Conservation (phyloP, 495 filamentous ascomycete species). For the Tuber borchii region DNA sequence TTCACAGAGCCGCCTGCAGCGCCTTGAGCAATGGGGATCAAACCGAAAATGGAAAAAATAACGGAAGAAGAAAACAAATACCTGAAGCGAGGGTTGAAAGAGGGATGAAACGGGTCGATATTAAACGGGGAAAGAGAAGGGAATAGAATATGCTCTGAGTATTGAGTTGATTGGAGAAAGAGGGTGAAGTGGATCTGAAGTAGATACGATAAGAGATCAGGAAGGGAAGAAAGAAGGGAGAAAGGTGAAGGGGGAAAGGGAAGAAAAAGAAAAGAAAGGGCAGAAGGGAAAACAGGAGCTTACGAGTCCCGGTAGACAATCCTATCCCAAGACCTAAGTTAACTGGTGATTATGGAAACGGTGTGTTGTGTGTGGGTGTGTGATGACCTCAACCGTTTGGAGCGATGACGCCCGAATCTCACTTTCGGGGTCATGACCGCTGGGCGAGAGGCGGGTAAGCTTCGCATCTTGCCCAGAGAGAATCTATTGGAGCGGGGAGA, state of each 20-base stretch:
- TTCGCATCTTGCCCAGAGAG: neutral
- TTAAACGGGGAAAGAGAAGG: neutral
- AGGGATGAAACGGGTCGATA: constrained; percentile 4
- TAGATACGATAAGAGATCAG: neutral
- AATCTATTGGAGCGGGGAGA: neutral
- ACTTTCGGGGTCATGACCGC: neutral
- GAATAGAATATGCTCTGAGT: neutral
- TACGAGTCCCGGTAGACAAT: neutral
- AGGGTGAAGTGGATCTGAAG: neutral
- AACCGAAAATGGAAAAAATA: neutral
- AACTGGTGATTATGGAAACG: neutral
- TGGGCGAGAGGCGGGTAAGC: neutral
- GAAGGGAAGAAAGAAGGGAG: neutral
- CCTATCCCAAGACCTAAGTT: neutral
- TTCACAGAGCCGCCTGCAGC: constrained; percentile 22
- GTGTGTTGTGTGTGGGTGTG: neutral
- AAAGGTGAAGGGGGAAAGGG: neutral
- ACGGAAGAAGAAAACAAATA: neutral
- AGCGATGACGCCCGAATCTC: neutral
- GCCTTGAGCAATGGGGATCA: constrained; percentile 7
- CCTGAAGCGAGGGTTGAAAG: constrained; percentile 5
- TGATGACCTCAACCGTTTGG: neutral
- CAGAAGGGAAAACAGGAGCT: neutral
- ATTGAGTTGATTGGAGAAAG: neutral
- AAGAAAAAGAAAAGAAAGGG: constrained; percentile 12